These are phyloP conservation scores for Zopfochytrium polystomum DNA, from an alignment of 371 early-diverging fungal genomes.

Conservation along the genomic window DNA sequence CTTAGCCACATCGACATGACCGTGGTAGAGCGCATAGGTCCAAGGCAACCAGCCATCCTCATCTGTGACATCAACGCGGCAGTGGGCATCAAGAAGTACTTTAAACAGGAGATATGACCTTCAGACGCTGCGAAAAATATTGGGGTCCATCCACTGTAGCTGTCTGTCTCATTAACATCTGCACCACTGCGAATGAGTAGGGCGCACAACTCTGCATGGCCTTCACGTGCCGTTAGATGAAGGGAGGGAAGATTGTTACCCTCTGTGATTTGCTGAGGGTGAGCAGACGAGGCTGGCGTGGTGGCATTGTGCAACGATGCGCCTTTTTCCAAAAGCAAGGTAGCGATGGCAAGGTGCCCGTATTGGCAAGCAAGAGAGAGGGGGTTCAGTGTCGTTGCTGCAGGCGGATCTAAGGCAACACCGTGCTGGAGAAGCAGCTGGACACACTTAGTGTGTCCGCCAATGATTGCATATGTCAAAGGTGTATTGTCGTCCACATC, in stretches of 20 bases:
- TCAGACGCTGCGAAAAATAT: constrained; percentile 92
- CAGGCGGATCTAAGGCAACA: constrained; percentile 70
- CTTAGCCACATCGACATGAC: constrained; percentile 45
- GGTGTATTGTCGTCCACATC: constrained; percentile 91
- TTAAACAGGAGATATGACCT: constrained; percentile 80
- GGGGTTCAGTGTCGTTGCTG: constrained; percentile 44
- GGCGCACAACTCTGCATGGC: constrained; percentile 69
- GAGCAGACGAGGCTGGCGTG: too few relatives aligned
- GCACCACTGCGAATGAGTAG: constrained; percentile 72
- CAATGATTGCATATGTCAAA: constrained; percentile 78
- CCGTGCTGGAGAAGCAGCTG: constrained; percentile 64
- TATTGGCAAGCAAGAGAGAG: constrained; percentile 83
- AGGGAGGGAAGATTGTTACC: too few relatives aligned
- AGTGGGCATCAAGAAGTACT: constrained; percentile 78
- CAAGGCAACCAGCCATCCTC: constrained; percentile 78
- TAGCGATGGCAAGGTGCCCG: constrained; percentile 82
- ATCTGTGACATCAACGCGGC: constrained; percentile 71
- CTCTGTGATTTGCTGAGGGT: too few relatives aligned
- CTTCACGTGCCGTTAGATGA: constrained; percentile 85
- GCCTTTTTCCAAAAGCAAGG: constrained; percentile 70
- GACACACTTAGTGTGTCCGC: constrained; percentile 74
- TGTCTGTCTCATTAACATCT: constrained; percentile 77
- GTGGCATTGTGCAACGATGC: constrained; percentile 61
- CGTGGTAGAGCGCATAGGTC: constrained; percentile 51
- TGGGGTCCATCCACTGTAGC: constrained; percentile 93